Evolutionary conservation across 1,139 yeast genomes (phyloP), one percentile per base, ranked within the genome.

Genomic region (Magnusiomyces suaveolens): DNA sequence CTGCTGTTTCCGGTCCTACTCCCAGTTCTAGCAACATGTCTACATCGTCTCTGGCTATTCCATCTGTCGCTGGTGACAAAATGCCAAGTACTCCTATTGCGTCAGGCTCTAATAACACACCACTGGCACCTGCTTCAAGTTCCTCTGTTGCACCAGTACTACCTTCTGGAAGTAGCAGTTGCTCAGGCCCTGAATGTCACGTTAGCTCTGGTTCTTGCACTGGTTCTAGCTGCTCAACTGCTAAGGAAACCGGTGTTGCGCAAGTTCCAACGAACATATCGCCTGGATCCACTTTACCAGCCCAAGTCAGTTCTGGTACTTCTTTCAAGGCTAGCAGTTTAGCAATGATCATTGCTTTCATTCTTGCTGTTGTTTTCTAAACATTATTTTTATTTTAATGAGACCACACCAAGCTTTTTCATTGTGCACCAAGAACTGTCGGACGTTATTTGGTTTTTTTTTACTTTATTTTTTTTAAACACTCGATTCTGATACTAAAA

Each of bases 271-370:
- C 16, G 6, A 39, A 39, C 21, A 6, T 18, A 14, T 6, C 18
- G 14, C n/a, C n/a, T n/a, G 50, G 26, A 6, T 23, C 51, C 12
- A 38, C 44, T 25, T 24, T 38, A 10, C 51, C 51, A 1, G 51
- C 51, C 14, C 51, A 48, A 23, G 51, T 48, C 12, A 48, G 26
- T 20, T 38, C 51, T 21, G 51, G 44, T 24, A n/a, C 43, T 36
- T 20, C 20, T 2, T 33, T 39, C 46, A 48, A 38, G 43, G 32
- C 21, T 24, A 20, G 43, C n/a, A 18, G 23, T 25, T 36, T 46
- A 4, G 23, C 10, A 12, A 10, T 48, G 25, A 21, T 36, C 14
- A 36, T 38, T 20, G 24, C 44, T 20, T 10, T 38, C 21, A 24
- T 48, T 3, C 21, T 39, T 24, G n/a, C 44, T n/a, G n/a, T 48